Evolutionary conservation across 805 yeast genomes (phyloP).

Genomic region (Pichia occidentalis): DNA sequence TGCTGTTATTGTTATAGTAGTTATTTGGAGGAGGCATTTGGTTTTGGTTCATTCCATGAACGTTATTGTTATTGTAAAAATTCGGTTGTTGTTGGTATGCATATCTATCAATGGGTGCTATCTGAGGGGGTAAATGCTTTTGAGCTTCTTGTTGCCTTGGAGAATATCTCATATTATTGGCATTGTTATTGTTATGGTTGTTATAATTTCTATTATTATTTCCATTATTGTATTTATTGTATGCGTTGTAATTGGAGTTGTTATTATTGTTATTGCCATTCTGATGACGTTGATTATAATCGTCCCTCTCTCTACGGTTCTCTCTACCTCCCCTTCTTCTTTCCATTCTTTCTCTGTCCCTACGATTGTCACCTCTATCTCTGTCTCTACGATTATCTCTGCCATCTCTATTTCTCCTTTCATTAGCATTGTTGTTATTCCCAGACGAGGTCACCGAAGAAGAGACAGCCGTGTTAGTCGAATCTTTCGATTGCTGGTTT

Average conservation of each 20-base stretch:
- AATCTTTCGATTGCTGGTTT: constrained; percentile 33
- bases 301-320: constrained; percentile 12
- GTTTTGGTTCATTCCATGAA: neutral
- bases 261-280: constrained; percentile 2
- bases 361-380: constrained; percentile 7
- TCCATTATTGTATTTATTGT: constrained; percentile 2
- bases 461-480: neutral
- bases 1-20: constrained; percentile 9
- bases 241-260: neutral
- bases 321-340: neutral
- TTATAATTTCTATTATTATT: no score
- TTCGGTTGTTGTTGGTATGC: constrained; percentile 5
- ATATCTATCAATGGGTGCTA: constrained; percentile 1
- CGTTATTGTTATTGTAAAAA: constrained; percentile 2
- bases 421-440: constrained; percentile 7
- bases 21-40: constrained; percentile 9
- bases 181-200: neutral
- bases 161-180: constrained; percentile 6
- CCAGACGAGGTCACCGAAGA: no score
- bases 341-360: neutral
- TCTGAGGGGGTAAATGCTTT: constrained; percentile 12
- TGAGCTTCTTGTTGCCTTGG: constrained; percentile 12
- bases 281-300: constrained; percentile 3
- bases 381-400: constrained; percentile 14
- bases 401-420: constrained; percentile 4